These are phyloP conservation scores for Friedmanniomyces endolithicus DNA, from an alignment of 495 filamentous ascomycete genomes.

Conservation along the genomic window DNA sequence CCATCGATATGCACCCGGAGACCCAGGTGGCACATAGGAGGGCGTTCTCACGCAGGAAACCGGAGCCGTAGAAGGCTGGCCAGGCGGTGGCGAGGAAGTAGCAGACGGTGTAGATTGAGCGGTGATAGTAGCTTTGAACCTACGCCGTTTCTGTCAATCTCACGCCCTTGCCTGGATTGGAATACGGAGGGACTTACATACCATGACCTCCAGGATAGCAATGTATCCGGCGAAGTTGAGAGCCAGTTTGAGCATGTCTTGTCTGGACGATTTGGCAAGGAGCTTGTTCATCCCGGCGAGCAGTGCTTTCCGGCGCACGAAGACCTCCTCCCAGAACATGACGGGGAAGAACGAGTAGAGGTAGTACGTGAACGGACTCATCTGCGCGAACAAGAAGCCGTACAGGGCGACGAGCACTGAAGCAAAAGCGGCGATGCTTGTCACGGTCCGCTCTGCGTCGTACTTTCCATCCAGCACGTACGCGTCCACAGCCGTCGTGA, in stretches of 20 bases:
- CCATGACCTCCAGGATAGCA: conserved; percentile 67
- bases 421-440: conserved; percentile 55
- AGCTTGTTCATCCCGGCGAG: conserved; percentile 53
- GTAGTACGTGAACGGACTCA: conserved; percentile 77
- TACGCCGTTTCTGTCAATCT: background rate
- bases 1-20: conserved; percentile 67
- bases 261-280: conserved; percentile 36
- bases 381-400: conserved; percentile 64
- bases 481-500: conserved; percentile 81
- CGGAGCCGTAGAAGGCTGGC: conserved; percentile 60
- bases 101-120: conserved; percentile 73
- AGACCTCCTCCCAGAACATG: conserved; percentile 94
- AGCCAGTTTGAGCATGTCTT: conserved; percentile 49
- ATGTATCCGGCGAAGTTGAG: conserved; percentile 56
- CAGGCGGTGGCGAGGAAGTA: conserved; percentile 66
- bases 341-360: conserved; percentile 85
- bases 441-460: conserved; percentile 49
- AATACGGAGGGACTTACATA: conserved; percentile 46
- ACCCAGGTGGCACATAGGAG: conserved; percentile 61
- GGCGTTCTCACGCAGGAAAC: conserved; percentile 54
- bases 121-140: conserved; percentile 75
- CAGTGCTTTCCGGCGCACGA: conserved; percentile 60
- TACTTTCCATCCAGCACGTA: conserved; percentile 70
- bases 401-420: conserved; percentile 64
- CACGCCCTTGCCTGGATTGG: no score